phyloP scores from a whole-genome alignment of 306 rosid species.

The Amphicarpaea edgeworthii region DNA sequence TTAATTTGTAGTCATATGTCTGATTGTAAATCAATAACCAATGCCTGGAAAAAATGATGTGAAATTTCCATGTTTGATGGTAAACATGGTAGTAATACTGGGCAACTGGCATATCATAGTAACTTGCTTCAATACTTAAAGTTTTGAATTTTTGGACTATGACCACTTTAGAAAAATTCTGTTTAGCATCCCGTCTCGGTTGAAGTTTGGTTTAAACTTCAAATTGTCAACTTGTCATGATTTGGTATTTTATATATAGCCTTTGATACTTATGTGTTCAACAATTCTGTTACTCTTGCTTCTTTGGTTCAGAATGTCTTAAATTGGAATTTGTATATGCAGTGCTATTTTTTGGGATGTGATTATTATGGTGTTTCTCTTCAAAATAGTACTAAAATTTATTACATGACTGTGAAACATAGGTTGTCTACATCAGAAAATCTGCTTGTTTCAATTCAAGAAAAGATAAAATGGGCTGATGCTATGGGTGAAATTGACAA shows the following conservation, averaged over 20 bases:
- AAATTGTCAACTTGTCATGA: not conserved
- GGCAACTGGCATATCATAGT: not conserved
- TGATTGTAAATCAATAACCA: constrained; percentile 21
- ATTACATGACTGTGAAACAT: constrained; percentile 45
- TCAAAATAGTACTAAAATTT: constrained; percentile 31
- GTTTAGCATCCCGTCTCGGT: not conserved
- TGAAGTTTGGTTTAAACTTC: too few species aligned
- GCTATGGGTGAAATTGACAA: constrained; percentile 80
- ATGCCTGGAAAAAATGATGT: not conserved
- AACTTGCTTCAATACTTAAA: constrained; percentile 23
- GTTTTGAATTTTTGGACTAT: constrained; percentile 5
- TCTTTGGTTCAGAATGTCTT: constrained; percentile 11
- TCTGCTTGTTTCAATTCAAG: constrained; percentile 87
- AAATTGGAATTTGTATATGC: not conserved
- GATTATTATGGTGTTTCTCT: constrained; percentile 31
- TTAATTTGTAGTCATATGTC: not conserved
- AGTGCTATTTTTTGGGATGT: constrained; percentile 13
- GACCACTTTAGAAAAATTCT: constrained; percentile 4
- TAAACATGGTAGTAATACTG: not conserved
- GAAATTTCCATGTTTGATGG: constrained; percentile 13
- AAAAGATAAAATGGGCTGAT: constrained; percentile 97
- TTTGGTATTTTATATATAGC: not conserved
- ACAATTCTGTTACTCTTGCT: not conserved
- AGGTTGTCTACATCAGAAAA: constrained; percentile 90
- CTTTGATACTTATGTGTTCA: not conserved